Evolutionary conservation across 78 protist species (phyloP).

Genomic region (Chrysochromulina parva): DNA sequence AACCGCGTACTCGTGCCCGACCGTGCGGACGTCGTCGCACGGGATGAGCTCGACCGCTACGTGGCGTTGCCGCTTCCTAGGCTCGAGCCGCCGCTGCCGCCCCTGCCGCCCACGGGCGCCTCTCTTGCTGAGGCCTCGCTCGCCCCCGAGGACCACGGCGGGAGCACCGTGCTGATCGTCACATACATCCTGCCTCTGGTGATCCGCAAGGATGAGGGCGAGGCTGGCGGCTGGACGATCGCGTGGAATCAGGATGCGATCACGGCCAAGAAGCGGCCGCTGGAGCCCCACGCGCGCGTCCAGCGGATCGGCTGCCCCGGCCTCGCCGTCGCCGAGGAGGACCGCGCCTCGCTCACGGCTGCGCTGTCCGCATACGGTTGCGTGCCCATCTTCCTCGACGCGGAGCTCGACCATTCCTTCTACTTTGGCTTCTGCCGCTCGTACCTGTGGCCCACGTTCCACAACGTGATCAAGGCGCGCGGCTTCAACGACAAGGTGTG

Average conservation of each 20-base stretch:
- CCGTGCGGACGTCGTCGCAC: neutral
- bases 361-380: neutral
- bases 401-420: constrained; percentile 12
- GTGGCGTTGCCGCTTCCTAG: too few species aligned
- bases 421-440: constrained; percentile 74
- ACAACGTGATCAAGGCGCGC: constrained; percentile 63
- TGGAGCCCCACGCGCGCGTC: neutral
- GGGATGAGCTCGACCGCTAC: neutral
- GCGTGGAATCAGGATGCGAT: neutral
- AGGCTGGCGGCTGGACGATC: neutral
- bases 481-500: constrained; percentile 37
- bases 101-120: neutral
- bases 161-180: neutral
- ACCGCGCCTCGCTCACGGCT: neutral
- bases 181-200: neutral
- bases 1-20: neutral
- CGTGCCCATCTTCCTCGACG: constrained; percentile 2
- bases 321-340: neutral
- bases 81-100: neutral
- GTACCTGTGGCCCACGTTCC: constrained; percentile 82
- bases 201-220: neutral
- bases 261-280: neutral
- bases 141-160: neutral
- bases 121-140: neutral
- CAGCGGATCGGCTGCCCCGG: constrained; percentile 7